Base-by-base conservation (phyloP, 176 grass and related monocot species). In the Raddia guianensis region DNA sequence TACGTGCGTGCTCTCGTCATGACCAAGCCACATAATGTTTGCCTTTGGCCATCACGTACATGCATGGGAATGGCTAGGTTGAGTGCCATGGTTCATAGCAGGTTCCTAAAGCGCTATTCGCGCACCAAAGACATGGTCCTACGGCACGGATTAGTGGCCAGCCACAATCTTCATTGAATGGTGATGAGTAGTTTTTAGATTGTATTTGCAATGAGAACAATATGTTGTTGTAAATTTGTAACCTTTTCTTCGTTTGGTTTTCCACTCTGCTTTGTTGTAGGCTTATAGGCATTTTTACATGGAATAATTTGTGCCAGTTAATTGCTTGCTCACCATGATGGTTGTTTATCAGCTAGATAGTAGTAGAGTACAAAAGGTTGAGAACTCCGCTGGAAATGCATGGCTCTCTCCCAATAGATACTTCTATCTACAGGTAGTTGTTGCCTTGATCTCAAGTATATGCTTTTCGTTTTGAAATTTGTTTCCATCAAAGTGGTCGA, bases 131-230 rank as follows among this genome's bases (percentile, higher is more conserved):
- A 82, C 58, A 75, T 77, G 74, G 73, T 89, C 87, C 87, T 89
- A 80, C 27, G 27, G 27, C 9, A 66, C 81, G 16, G 48, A 66
- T 76, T 58, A 89, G 87, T 85, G 87, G 82, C 87, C 21, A 6
- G 82, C 87, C 21, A 6, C 43, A 71, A 50, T 89, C 87, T 77
- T 81, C 49, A 27, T 34, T 72, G 66, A 66, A 82, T 85, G 72
- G 70, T 85, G 82, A 58, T 56, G 37, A 53, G 74, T 87, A 63
- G 81, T 42, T 76, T 46, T 74, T 46, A 48, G 64, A 44, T 70
- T 62, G 18, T 49, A 12, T 74, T 84, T 56, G 69, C 72, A 57
- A 1, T 85, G 72, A 71, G 57, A 72, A 72, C 77, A 85, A 1
- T 85, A 82, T 66, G 77, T 60, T 85, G 15, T 72, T 53, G 37